Conservation (phyloP, 2,329 filamentous ascomycete genomes). For the Neonectria punicea region DNA sequence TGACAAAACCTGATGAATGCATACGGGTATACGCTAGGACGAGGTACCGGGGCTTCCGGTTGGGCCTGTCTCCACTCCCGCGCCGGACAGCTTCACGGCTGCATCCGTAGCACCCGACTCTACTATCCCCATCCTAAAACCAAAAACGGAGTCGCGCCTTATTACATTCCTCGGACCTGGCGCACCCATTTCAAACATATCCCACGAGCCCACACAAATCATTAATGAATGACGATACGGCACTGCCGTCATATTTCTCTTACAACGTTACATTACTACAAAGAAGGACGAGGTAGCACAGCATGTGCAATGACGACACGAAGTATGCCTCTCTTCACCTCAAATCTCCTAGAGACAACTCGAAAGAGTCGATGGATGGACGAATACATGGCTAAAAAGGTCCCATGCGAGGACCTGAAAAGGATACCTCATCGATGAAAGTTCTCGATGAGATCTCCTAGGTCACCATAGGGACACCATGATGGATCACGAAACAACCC, state of each 20-base stretch:
- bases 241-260: constrained; percentile 3
- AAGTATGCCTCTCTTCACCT: neutral
- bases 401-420: neutral
- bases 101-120: neutral
- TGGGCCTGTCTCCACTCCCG: neutral
- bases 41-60: neutral
- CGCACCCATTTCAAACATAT: neutral
- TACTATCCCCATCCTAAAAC: neutral
- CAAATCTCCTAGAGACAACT: neutral
- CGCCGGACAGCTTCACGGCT: neutral
- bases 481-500: constrained; percentile 7
- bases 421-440: constrained; percentile 2
- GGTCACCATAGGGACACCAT: neutral
- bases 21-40: neutral
- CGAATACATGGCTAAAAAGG: neutral
- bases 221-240: constrained; percentile 21
- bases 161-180: neutral
- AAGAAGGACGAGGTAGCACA: constrained; percentile 3
- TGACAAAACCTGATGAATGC: neutral
- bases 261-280: constrained; percentile 1
- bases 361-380: constrained; percentile 1
- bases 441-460: neutral
- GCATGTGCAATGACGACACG: constrained; percentile 12
- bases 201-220: constrained; percentile 2
- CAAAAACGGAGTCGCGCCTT: neutral